phyloP scores from a whole-genome alignment of 2,329 filamentous ascomycete species.

The Grosmannia huntii region DNA sequence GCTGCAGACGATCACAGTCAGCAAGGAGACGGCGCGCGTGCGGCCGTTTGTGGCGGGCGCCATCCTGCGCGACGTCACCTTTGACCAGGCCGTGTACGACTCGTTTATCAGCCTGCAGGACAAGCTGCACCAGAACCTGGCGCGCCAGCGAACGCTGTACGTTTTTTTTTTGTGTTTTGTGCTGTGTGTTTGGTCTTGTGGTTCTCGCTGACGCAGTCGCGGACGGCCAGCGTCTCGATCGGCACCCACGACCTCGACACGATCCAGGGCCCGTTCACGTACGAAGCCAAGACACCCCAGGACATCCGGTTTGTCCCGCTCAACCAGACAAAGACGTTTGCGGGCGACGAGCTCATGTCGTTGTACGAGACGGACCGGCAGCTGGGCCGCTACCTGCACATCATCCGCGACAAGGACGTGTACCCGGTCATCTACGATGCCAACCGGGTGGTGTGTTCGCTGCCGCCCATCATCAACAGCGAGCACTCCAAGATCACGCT shows the following conservation, averaged over 20 bases:
- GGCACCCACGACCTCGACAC: conserved; percentile 95
- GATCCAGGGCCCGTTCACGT: conserved; percentile 87
- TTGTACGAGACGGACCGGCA: conserved; percentile 96
- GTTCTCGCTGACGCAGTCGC: not conserved
- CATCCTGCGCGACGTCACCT: conserved; percentile 80
- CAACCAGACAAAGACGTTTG: conserved; percentile 85
- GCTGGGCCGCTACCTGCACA: conserved; percentile 68
- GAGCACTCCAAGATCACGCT: conserved; percentile 93
- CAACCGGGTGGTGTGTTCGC: conserved; percentile 74
- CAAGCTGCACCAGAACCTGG: conserved; percentile 94
- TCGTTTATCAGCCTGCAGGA: conserved; percentile 97
- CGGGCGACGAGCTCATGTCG: conserved; percentile 75
- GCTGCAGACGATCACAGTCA: conserved; percentile 69
- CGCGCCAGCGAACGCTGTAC: conserved; percentile 69
- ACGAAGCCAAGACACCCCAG: conserved; percentile 83
- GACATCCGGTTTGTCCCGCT: conserved; percentile 84
- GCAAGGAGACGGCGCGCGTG: conserved; percentile 61
- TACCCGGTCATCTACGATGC: conserved; percentile 95
- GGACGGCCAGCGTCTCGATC: conserved; percentile 55
- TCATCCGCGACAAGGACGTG: conserved; percentile 83
- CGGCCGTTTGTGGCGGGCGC: conserved; percentile 82
- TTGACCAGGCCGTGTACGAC: conserved; percentile 82
- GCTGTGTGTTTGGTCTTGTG: not conserved
- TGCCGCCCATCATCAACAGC: conserved; percentile 96
- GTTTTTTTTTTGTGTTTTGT: not conserved